Evolutionary conservation across 2,329 filamentous ascomycete species (phyloP), one percentile per base, ranked within the genome.

Genomic region (Fusarium compactum): DNA sequence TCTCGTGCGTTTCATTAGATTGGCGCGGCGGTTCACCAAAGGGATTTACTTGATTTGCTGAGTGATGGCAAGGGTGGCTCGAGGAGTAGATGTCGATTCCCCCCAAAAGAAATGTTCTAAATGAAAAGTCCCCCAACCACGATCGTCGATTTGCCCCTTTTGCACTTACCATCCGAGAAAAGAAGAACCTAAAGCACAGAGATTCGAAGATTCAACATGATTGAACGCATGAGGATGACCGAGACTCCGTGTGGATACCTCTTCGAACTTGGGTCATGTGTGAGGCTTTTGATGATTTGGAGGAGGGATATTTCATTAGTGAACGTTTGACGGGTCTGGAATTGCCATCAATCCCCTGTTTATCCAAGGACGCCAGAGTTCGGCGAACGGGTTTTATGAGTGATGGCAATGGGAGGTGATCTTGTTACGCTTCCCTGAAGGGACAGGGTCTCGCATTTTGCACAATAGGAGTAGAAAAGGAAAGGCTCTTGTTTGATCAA

Each of bases 1-100:
- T 83, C 80, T 84, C 81, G 81, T 81, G 82, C 81, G 80, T 81
- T 84, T 82, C 82, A 84, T 84, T 85, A 85, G 83, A 85, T 84
- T 84, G 83, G 83, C 83, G 83, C 81, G 83, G 83, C 81, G 82
- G 83, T 84, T 83, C 81, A 82, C 78, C 80, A 77, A 75, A 76
- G 79, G 83, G 81, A 82, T 82, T 80, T 79, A 82, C 80, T 84
- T 84, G 81, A 83, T 84, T 83, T 83, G 80, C 81, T 76, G 76
- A 78, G 77, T 80, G 79, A 80, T 80, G 80, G 80, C 81, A 82
- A 81, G 82, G 82, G 80, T 77, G 80, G 80, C 73, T 77, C 72
- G 70, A 75, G 69, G 73, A 75, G 75, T 73, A 76, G 75, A 78
- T 74, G 74, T 76, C 74, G 69, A 78, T 78, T 71, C 61, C 74